These are phyloP conservation scores for Coriaria nepalensis DNA, from an alignment of 306 rosid species.

Conservation along the genomic window DNA sequence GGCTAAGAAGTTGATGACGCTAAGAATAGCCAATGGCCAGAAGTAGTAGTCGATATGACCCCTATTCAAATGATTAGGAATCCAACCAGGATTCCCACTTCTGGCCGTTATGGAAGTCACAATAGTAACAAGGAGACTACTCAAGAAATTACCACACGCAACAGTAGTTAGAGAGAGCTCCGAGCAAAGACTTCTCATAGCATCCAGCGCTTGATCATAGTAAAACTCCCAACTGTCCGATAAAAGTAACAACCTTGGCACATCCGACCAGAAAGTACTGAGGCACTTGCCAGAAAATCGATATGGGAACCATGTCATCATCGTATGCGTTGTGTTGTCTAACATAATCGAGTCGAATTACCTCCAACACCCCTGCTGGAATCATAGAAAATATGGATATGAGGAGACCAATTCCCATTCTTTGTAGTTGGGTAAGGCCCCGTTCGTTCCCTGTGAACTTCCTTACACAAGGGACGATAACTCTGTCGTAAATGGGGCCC, in stretches of 20 bases:
- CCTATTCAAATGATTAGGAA: conserved; percentile 61
- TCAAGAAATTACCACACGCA: conserved; percentile 59
- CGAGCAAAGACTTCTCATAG: conserved; percentile 72
- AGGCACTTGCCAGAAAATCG: conserved; percentile 84
- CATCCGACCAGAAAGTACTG: conserved; percentile 78
- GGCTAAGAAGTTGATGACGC: conserved; percentile 41
- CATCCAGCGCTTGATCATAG: conserved; percentile 75
- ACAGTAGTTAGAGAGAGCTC: conserved; percentile 63
- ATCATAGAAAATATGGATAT: conserved; percentile 56
- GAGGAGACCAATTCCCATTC: conserved; percentile 72
- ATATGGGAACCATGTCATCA: conserved; percentile 39
- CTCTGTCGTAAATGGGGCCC: conserved; percentile 51
- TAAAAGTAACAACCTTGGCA: conserved; percentile 58
- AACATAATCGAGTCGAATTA: conserved; percentile 34
- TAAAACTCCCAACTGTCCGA: conserved; percentile 61
- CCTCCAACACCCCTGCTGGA: conserved; percentile 57
- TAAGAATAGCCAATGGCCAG: conserved; percentile 56
- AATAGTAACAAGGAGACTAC: conserved; percentile 53
- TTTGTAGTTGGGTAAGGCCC: conserved; percentile 66
- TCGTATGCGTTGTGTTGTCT: conserved; percentile 44
- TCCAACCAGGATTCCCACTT: conserved; percentile 65
- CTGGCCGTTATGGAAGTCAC: conserved; percentile 47
- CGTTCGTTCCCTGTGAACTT: conserved; percentile 49
- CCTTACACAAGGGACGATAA: conserved; percentile 48
- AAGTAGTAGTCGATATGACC: conserved; percentile 80